Conservation (phyloP, 2,329 filamentous ascomycete species). For the Metarhizium anisopliae region DNA sequence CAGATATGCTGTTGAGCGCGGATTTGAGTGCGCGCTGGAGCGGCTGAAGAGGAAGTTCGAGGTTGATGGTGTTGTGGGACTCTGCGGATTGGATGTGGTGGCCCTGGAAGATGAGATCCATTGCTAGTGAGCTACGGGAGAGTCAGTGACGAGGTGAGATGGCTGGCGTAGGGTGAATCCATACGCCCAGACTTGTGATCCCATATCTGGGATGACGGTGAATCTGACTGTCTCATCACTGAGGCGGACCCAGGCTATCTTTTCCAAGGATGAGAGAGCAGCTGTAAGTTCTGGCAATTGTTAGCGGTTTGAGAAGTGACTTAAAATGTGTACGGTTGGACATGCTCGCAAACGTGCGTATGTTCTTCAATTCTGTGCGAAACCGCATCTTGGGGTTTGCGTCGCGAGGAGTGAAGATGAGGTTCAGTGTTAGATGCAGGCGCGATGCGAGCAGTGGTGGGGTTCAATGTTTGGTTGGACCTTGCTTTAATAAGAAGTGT, state of each 20-base stretch:
- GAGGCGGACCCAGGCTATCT: conserved; percentile 84
- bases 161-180: conserved; percentile 25
- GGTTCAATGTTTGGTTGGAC: background rate
- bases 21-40: conserved; percentile 89
- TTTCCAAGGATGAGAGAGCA: conserved; percentile 59
- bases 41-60: conserved; percentile 83
- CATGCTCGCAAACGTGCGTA: conserved; percentile 56
- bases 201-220: conserved; percentile 89
- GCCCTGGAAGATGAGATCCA: conserved; percentile 79
- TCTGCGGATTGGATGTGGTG: conserved; percentile 84
- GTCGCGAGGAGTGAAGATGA: background rate
- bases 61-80: conserved; percentile 80
- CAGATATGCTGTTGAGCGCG: conserved; percentile 70
- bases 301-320: conserved; percentile 1
- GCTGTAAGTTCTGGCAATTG: conserved; percentile 48
- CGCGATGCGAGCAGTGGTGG: background rate
- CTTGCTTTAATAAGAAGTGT: background rate
- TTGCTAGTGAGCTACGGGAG: conserved; percentile 40
- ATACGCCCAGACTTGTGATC: conserved; percentile 93
- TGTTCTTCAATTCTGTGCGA: conserved; percentile 57
- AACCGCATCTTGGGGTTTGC: conserved; percentile 46
- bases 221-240: conserved; percentile 84
- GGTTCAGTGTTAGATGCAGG: background rate
- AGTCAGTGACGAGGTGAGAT: background rate
- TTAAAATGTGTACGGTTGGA: background rate